Base-by-base conservation (phyloP, 2,329 filamentous ascomycete species). In the Davidsoniella virescens region DNA sequence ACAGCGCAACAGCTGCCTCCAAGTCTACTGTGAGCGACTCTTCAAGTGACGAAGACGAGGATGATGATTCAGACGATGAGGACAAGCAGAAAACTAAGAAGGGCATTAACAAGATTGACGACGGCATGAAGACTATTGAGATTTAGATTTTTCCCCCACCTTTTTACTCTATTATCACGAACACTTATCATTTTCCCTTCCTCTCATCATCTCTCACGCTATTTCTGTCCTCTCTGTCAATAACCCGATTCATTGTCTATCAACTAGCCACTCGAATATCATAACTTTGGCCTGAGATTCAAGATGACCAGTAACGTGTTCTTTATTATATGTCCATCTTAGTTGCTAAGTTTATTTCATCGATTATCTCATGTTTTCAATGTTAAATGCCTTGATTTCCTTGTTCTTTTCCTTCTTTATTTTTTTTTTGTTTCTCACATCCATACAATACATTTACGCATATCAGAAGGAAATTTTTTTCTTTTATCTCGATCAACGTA, bases 91-190 rank as follows among this genome's bases (percentile, higher is more conserved):
- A 61, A 14, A 41, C 59, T 7, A 54, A 57, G 36, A 69, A 67
- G 54, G 73, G 72, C 59, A 62, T 67, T 52, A 59, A 63, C 6
- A 64, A 65, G 50, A 63, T 66, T 38, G 56, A 63, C 9, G 72
- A 70, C 53, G 64, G 67, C 29, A 75, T 78, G 73, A 78, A 76
- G 66, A 75, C 72, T 54, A 78, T 78, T 62, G 73, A 77, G 62
- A 78, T 78, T 57, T 78, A 64, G 64, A 52, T 12, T 23, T 36
- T 40, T 51, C 43, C 18, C 18, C 56, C 44, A n/a, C n/a, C 38
- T 14, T 23, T 44, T 51, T 17, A n/a, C 23, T 33, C 26, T 33
- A 33, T 33, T 29, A 29, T 10, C 26, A 33, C 26, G 26, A 33
- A 33, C 26, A 33, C 26, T 33, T 33, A 33, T 33, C 10, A 33